phyloP scores from a whole-genome alignment of 169 alveolate genomes.

The Cryptosporidium canis region DNA sequence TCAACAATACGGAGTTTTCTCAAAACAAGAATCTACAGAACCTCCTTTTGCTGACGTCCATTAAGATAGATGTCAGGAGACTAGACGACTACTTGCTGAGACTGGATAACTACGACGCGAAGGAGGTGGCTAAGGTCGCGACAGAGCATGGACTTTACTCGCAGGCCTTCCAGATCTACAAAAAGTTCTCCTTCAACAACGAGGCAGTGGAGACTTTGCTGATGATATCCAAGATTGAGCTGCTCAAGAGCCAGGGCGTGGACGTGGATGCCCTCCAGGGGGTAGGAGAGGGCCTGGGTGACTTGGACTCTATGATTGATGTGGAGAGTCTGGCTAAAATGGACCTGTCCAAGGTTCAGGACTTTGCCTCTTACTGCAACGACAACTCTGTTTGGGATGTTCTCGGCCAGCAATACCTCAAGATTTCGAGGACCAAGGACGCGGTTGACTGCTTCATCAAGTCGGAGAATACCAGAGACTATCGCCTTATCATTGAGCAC shows the following conservation, averaged over 20 bases:
- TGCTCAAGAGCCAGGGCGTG: neutral
- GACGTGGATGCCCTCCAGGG: neutral
- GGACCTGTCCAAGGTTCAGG: constrained; percentile 44
- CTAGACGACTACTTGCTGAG: constrained; percentile 96
- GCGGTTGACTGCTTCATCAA: constrained; percentile 95
- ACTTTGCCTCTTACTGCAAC: constrained; percentile 57
- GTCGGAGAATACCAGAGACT: constrained; percentile 91
- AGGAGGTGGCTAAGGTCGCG: constrained; percentile 95
- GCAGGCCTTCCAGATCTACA: constrained; percentile 94
- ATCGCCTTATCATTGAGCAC: constrained; percentile 81
- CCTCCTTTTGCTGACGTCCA: constrained; percentile 92
- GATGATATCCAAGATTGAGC: constrained; percentile 12
- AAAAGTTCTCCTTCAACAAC: constrained; percentile 88
- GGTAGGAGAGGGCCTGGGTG: neutral
- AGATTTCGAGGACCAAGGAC: constrained; percentile 85
- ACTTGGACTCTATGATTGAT: constrained; percentile 83
- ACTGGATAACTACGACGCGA: constrained; percentile 96
- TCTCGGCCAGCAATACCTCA: constrained; percentile 95
- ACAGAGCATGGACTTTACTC: constrained; percentile 80
- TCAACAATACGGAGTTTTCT: constrained; percentile 91
- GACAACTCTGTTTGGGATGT: constrained; percentile 92
- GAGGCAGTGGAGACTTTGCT: constrained; percentile 95
- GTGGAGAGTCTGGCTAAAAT: constrained; percentile 74
- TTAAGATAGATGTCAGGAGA: constrained; percentile 89
- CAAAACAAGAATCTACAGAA: constrained; percentile 95